Evolutionary conservation across 768 basidiomycete species (phyloP).

Genomic region (Leccinum pellstonianum): DNA sequence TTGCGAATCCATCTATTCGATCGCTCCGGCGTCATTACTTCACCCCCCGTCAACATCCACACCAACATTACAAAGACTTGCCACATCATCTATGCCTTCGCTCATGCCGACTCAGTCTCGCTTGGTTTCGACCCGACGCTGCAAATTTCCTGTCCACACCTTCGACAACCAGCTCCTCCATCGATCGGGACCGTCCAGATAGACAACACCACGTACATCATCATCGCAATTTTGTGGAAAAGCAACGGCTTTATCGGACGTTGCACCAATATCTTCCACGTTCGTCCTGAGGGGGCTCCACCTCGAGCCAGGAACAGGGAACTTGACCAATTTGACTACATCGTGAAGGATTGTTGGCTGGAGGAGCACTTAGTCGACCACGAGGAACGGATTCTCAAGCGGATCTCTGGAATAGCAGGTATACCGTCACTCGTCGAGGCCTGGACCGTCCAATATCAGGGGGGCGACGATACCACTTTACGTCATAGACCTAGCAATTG

Average conservation of each 20-base stretch:
- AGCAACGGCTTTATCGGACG: neutral
- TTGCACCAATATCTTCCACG: too few species aligned
- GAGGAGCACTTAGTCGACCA: too few species aligned
- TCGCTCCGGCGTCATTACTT: neutral
- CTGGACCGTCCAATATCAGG: too few species aligned
- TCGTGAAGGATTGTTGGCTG: too few species aligned
- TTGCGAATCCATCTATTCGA: neutral
- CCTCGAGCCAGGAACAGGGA: too few species aligned
- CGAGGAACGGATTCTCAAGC: too few species aligned
- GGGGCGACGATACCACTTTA: too few species aligned
- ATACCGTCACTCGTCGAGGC: too few species aligned
- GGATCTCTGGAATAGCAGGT: too few species aligned
- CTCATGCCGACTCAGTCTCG: neutral
- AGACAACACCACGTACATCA: neutral
- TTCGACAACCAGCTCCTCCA: neutral
- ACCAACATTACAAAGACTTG: neutral
- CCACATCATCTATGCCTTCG: neutral
- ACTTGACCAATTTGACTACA: too few species aligned
- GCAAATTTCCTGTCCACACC: neutral
- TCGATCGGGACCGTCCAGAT: neutral
- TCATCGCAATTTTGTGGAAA: neutral
- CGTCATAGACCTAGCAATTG: too few species aligned
- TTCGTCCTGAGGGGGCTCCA: too few species aligned
- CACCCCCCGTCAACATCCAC: neutral
- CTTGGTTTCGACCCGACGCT: neutral